Conservation (phyloP, 306 rosid genomes). For the Vigna radiata region DNA sequence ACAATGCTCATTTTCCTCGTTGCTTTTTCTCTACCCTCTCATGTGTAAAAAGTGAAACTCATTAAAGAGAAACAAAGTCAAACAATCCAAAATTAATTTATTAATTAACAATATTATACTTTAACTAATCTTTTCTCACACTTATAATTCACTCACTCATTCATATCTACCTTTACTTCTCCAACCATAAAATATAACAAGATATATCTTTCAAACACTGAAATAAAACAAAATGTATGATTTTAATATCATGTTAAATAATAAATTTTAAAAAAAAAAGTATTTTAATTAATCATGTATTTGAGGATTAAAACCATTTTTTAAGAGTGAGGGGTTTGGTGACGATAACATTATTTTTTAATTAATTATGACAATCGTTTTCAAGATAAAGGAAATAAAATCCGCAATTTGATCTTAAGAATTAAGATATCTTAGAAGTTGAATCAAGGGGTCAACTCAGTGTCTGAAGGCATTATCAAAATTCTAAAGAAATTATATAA, state of each 20-base stretch:
- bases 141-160: background rate
- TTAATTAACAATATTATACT: background rate
- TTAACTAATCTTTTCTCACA: conserved; percentile 23
- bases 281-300: no score
- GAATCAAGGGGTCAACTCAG: conserved; percentile 25
- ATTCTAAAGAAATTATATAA: conserved; percentile 24
- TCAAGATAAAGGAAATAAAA: conserved; percentile 3
- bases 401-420: background rate
- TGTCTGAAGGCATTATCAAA: background rate
- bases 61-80: conserved; percentile 55
- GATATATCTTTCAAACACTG: no score
- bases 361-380: background rate
- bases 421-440: background rate
- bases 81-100: conserved; percentile 26
- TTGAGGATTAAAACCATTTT: no score
- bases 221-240: no score
- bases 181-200: no score
- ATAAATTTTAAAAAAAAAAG: no score
- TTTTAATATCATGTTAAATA: no score
- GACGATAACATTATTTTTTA: background rate
- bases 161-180: no score
- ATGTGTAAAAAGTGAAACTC: conserved; percentile 47
- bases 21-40: conserved; percentile 42
- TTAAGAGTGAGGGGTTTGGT: background rate
- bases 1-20: conserved; percentile 47